Conservation (phyloP, 495 filamentous ascomycete genomes). For the Neurospora terricola region DNA sequence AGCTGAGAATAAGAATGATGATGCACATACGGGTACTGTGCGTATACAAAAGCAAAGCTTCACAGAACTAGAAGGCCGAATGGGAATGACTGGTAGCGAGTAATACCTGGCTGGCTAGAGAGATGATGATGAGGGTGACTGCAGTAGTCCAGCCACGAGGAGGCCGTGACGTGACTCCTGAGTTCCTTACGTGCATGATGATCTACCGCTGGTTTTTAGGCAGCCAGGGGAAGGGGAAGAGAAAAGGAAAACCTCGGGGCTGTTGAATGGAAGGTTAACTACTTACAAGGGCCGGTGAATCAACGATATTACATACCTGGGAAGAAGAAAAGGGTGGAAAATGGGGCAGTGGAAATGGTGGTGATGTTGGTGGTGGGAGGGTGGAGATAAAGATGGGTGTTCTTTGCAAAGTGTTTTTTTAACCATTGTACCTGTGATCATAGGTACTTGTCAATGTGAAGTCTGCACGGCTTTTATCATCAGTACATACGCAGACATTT, state of each 20-base stretch:
- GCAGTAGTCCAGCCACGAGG: background rate
- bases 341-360: background rate
- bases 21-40: background rate
- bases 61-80: background rate
- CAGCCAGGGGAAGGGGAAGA: background rate
- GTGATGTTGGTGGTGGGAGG: background rate
- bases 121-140: background rate
- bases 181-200: background rate
- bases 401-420: background rate
- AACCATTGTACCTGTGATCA: background rate
- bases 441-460: background rate
- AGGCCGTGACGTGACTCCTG: background rate
- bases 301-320: background rate
- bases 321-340: background rate
- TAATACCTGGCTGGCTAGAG: background rate
- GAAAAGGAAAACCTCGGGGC: background rate
- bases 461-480: background rate
- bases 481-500: background rate
- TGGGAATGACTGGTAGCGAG: background rate
- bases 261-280: background rate
- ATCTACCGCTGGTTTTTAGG: background rate
- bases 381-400: background rate
- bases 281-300: background rate
- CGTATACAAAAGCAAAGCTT: background rate
- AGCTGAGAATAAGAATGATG: background rate